These are phyloP conservation scores for Massospora cicadina DNA, from an alignment of 371 early-diverging fungal species.

Conservation along the genomic window DNA sequence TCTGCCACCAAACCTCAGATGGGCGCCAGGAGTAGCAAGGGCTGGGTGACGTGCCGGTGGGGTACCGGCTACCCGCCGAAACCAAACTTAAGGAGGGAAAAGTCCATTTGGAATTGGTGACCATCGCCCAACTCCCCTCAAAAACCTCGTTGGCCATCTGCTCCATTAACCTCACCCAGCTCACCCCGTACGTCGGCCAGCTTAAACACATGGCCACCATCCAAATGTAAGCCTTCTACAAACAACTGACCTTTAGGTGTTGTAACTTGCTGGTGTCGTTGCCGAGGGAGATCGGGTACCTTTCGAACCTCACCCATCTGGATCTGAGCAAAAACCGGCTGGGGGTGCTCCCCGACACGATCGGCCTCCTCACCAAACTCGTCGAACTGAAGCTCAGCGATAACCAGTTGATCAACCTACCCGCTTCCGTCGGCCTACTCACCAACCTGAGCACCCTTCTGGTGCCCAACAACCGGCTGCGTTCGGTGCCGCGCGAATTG, in stretches of 20 bases:
- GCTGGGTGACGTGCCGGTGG: not conserved
- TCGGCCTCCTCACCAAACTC: constrained; percentile 42
- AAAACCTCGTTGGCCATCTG: not conserved
- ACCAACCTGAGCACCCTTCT: constrained; percentile 34
- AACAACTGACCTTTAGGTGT: too few species aligned
- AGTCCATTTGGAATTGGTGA: not conserved
- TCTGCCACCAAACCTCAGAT: too few species aligned
- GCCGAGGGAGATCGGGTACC: constrained; percentile 40
- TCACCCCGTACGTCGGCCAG: not conserved
- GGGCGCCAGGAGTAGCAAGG: not conserved
- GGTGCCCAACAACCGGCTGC: constrained; percentile 32
- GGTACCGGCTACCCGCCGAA: not conserved
- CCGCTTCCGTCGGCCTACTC: constrained; percentile 36
- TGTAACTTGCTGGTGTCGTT: constrained; percentile 24
- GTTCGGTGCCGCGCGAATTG: constrained; percentile 36
- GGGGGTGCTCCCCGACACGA: constrained; percentile 34
- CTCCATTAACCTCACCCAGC: not conserved
- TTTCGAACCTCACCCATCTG: constrained; percentile 36
- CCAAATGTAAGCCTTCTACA: not conserved
- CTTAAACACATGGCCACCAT: not conserved
- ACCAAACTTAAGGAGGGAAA: not conserved
- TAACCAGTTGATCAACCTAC: constrained; percentile 42
- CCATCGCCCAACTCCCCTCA: not conserved
- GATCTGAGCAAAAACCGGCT: constrained; percentile 49
- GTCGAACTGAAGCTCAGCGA: constrained; percentile 40